Conservation (phyloP, 1,284 basidiomycete species). For the Ceratobasidium sp. region DNA sequence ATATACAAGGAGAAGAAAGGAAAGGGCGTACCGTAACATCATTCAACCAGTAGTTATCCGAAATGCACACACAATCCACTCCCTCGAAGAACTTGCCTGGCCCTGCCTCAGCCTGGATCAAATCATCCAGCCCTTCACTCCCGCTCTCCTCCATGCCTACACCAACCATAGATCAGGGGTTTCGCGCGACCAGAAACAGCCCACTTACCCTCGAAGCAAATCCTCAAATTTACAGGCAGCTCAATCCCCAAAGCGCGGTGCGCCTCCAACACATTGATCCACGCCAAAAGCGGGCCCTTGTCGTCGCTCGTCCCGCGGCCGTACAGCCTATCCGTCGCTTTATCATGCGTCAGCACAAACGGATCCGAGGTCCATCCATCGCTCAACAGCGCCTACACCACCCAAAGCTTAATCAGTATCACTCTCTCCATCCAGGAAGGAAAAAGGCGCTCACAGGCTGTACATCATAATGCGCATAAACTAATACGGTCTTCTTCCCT, state of each 20-base stretch:
- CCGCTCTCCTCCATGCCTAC: slow-evolving; percentile 95
- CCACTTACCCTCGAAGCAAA: slow-evolving; percentile 83
- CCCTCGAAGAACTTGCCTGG: slow-evolving; percentile 86
- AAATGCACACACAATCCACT: slow-evolving; percentile 96
- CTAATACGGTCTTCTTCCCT: slow-evolving; percentile 89
- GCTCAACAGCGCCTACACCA: slow-evolving; percentile 43
- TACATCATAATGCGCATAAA: slow-evolving; percentile 93
- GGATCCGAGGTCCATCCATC: slow-evolving; percentile 96
- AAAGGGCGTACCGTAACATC: slow-evolving; percentile 63
- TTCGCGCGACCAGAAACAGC: not conserved
- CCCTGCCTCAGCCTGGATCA: slow-evolving; percentile 82
- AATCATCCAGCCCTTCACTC: slow-evolving; percentile 91
- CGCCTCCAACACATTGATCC: slow-evolving; percentile 95
- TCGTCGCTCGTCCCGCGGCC: slow-evolving; percentile 94
- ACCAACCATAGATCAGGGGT: not conserved
- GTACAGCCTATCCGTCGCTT: slow-evolving; percentile 76
- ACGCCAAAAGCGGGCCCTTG: slow-evolving; percentile 92
- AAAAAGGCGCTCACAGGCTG: slow-evolving; percentile 69
- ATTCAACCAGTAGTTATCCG: slow-evolving; percentile 90
- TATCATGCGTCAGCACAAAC: slow-evolving; percentile 80
- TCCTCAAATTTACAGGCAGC: slow-evolving; percentile 92
- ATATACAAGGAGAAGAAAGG: too few relatives aligned
- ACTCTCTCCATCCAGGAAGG: not conserved
- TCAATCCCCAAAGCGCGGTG: slow-evolving; percentile 78
- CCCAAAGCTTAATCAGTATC: not conserved